phyloP scores from a whole-genome alignment of 73 alveolate species.

The Tetrahymena elliotti region DNA sequence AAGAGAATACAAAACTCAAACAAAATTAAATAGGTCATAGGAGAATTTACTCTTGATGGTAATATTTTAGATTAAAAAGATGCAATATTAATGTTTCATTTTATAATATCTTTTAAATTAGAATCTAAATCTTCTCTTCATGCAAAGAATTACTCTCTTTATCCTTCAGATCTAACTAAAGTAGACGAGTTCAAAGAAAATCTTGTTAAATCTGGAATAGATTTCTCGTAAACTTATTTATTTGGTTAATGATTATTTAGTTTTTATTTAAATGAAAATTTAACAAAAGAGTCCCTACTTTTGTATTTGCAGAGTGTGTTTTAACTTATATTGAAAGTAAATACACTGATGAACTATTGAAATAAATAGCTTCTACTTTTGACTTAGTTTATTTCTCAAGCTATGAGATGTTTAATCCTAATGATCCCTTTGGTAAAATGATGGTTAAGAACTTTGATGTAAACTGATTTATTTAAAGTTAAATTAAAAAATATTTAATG shows the following conservation, averaged over 20 bases:
- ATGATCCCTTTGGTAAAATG: constrained; percentile 86
- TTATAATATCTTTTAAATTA: not conserved
- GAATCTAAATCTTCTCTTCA: not conserved
- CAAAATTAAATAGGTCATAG: not conserved
- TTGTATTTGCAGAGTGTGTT: constrained; percentile 82
- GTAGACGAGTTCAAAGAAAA: constrained; percentile 46
- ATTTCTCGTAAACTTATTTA: not conserved
- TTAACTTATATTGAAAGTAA: constrained; percentile 68
- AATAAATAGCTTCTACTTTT: constrained; percentile 48
- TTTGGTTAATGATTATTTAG: constrained; percentile 1
- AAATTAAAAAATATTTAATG: not conserved
- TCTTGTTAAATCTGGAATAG: constrained; percentile 1
- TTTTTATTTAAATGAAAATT: constrained; percentile 1
- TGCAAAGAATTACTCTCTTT: constrained; percentile 47
- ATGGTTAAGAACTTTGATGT: constrained; percentile 85
- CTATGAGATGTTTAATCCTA: constrained; percentile 90
- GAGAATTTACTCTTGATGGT: not conserved
- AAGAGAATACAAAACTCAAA: not conserved
- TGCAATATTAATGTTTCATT: not conserved
- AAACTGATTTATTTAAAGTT: constrained; percentile 1
- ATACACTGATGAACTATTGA: constrained; percentile 56
- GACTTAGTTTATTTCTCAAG: constrained; percentile 46
- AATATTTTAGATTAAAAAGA: too few relatives aligned
- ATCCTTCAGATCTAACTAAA: constrained; percentile 59
- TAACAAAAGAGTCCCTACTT: constrained; percentile 42